These are phyloP conservation scores for Inga laurina DNA, from an alignment of 306 rosid species.

Conservation along the genomic window DNA sequence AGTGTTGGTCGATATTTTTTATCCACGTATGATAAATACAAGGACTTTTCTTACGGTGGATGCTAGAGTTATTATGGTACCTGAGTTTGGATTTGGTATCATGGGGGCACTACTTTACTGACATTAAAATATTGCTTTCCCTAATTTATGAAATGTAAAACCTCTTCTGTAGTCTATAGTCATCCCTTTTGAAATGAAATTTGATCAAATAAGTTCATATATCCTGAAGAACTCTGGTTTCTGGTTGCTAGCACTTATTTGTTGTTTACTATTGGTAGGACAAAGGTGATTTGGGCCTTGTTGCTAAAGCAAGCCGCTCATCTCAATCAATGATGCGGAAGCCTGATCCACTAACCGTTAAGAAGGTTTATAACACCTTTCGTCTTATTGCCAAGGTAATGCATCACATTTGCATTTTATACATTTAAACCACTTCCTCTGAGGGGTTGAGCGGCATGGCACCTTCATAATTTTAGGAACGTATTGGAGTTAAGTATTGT, in stretches of 20 bases:
- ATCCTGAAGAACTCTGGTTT: not conserved
- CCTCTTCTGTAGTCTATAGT: not conserved
- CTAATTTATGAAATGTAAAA: not conserved
- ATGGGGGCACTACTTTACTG: not conserved
- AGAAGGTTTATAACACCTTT: conserved; percentile 78
- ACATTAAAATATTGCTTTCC: not conserved
- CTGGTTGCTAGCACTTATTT: not conserved
- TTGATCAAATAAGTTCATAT: not conserved
- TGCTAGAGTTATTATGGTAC: not conserved
- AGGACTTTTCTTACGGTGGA: not conserved
- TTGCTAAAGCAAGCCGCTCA: conserved; percentile 78
- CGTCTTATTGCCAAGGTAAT: conserved; percentile 79
- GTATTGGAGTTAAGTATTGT: not conserved
- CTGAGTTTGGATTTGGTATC: not conserved
- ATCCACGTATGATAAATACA: not conserved
- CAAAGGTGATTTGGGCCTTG: conserved; percentile 84
- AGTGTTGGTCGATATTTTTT: not conserved
- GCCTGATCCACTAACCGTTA: conserved; percentile 74
- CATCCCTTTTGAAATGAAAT: not conserved
- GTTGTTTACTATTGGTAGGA: conserved; percentile 44
- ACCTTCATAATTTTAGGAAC: conserved; percentile 1
- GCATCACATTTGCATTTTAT: not conserved
- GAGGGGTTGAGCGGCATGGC: not conserved
- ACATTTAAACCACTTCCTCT: not conserved
- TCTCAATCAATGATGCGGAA: conserved; percentile 84